Conservation (phyloP, 352 stramenopile genomes). For the Pythium insidiosum region DNA sequence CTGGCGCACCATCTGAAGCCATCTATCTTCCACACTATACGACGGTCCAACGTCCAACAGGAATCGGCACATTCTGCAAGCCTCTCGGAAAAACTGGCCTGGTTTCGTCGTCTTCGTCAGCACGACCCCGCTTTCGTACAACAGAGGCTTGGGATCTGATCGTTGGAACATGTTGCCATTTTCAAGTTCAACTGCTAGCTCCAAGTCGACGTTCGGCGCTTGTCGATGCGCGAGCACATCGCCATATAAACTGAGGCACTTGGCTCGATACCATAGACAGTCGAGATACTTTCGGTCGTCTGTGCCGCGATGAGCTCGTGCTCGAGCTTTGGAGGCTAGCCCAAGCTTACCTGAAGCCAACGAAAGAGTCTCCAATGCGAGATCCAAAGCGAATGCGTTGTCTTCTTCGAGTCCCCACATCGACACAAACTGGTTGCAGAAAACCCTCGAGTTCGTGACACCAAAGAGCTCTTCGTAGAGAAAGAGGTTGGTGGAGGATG, state of each 20-base stretch:
- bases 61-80: slow-evolving; percentile 41
- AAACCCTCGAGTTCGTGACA: slow-evolving; percentile 44
- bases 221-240: slow-evolving; percentile 44
- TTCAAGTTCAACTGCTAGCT: slow-evolving; percentile 39
- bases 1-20: slow-evolving; percentile 13
- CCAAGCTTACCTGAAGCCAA: slow-evolving; percentile 49
- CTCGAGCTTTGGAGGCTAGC: slow-evolving; percentile 22
- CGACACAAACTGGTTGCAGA: no score
- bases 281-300: no score
- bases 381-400: slow-evolving; percentile 18
- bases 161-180: slow-evolving; percentile 18
- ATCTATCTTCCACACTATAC: slow-evolving; percentile 3
- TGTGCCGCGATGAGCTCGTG: slow-evolving; percentile 3
- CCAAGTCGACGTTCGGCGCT: slow-evolving; percentile 27
- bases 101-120: slow-evolving; percentile 33
- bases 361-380: slow-evolving; percentile 55
- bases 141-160: not conserved
- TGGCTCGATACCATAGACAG: slow-evolving; percentile 36
- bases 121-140: slow-evolving; percentile 2
- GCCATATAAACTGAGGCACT: slow-evolving; percentile 41
- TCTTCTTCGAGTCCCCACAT: slow-evolving; percentile 29
- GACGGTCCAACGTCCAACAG: slow-evolving; percentile 15
- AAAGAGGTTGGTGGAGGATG: slow-evolving; percentile 46
- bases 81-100: slow-evolving; percentile 49
- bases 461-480: slow-evolving; percentile 50